These are phyloP conservation scores for Penicillium sp. DNA, from an alignment of 2,329 filamentous ascomycete genomes.

Conservation along the genomic window DNA sequence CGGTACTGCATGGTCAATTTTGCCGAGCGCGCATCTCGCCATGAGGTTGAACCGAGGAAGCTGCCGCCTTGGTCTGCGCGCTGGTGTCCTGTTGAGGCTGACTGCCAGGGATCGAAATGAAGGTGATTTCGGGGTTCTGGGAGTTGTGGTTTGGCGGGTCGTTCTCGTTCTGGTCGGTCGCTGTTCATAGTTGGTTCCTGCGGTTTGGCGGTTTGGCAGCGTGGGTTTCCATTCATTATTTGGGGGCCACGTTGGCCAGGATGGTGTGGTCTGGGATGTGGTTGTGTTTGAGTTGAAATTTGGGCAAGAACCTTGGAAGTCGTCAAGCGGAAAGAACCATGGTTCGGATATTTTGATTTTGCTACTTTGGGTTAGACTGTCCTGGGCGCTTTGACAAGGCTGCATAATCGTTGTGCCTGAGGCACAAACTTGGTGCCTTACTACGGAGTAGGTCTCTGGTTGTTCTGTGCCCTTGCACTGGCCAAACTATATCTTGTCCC, in stretches of 20 bases:
- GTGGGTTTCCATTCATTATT: not conserved
- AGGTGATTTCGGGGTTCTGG: slow-evolving; percentile 19
- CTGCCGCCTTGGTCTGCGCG: slow-evolving; percentile 62
- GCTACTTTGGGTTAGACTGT: slow-evolving; percentile 20
- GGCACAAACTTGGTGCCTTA: no score
- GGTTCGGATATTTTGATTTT: slow-evolving; percentile 19
- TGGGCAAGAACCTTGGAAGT: slow-evolving; percentile 4
- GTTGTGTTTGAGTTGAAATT: not conserved
- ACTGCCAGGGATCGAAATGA: slow-evolving; percentile 48
- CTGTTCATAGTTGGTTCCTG: not conserved
- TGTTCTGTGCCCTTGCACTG: no score
- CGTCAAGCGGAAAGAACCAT: slow-evolving; percentile 12
- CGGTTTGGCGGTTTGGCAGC: not conserved
- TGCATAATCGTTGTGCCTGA: no score
- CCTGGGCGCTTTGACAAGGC: no score
- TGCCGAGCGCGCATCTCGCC: slow-evolving; percentile 60
- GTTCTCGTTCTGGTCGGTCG: not conserved
- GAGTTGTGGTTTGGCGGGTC: not conserved
- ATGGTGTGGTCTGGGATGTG: not conserved
- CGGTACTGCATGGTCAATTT: slow-evolving; percentile 65
- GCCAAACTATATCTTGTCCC: no score
- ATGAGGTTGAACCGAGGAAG: slow-evolving; percentile 55
- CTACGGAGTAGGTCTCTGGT: no score
- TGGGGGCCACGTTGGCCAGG: not conserved
- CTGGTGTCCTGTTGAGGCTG: slow-evolving; percentile 68